Percentiles rank a stretch among this genome's conserved stretches.
phyloP scores from a whole-genome alignment of 2,329 filamentous ascomycete genomes.

The Pseudocercospora fijiensis region DNA sequence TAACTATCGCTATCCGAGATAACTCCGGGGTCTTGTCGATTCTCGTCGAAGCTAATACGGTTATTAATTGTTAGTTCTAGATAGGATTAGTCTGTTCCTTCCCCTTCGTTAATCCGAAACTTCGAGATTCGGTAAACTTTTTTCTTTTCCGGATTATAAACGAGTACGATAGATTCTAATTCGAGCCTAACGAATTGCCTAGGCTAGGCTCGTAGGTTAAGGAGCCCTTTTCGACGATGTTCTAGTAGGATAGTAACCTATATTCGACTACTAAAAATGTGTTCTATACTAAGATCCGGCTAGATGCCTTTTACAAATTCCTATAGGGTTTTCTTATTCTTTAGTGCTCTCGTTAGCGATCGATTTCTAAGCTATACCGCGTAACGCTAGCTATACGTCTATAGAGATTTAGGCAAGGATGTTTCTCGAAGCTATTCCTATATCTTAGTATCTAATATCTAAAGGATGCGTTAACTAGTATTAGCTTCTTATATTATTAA shows the following conservation, averaged over 20 bases:
- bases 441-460: neutral
- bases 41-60: neutral
- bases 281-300: neutral
- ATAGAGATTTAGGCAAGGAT: neutral
- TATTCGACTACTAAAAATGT: conserved; percentile 10
- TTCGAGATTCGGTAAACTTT: conserved; percentile 3
- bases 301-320: neutral
- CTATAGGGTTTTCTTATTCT: conserved; percentile 9
- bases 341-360: conserved; percentile 3
- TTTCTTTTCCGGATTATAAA: conserved; percentile 4
- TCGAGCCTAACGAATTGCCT: conserved; percentile 12
- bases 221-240: neutral
- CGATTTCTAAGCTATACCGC: conserved; percentile 14
- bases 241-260: conserved; percentile 5
- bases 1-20: neutral
- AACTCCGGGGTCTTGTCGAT: neutral
- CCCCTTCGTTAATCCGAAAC: neutral
- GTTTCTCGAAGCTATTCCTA: neutral
- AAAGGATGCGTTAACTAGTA: neutral
- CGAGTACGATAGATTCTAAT: neutral
- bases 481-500: conserved; percentile 2
- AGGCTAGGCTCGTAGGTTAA: neutral
- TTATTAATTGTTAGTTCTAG: neutral
- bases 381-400: neutral
- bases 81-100: neutral